Evolutionary conservation across 2,329 filamentous ascomycete species (phyloP).

Genomic region (Colletotrichum sidae): DNA sequence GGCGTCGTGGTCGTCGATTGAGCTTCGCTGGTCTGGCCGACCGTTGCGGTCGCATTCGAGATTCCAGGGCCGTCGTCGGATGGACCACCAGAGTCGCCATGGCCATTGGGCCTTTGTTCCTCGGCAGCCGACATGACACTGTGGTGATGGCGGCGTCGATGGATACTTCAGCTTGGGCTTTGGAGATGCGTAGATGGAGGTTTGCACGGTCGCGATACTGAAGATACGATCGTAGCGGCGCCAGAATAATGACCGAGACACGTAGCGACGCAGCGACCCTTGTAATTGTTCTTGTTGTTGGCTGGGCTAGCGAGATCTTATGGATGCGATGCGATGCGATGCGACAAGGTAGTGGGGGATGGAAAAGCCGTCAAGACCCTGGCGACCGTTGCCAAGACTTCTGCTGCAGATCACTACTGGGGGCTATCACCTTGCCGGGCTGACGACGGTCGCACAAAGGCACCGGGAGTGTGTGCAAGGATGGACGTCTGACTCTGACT

Average conservation of each 20-base stretch:
- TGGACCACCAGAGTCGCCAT: conserved; percentile 11
- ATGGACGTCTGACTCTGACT: too few relatives aligned
- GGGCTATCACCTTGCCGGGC: conserved; percentile 22
- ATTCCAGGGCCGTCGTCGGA: conserved; percentile 9
- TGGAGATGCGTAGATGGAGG: too few relatives aligned
- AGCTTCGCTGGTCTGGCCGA: background rate
- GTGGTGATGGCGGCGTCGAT: too few relatives aligned
- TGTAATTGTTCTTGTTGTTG: background rate
- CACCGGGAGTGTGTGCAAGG: too few relatives aligned
- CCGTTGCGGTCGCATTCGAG: conserved; percentile 19
- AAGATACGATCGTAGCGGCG: too few relatives aligned
- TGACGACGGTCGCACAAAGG: conserved; percentile 1
- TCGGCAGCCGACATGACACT: conserved; percentile 24
- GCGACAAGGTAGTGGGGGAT: conserved; percentile 21
- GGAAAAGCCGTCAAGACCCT: conserved; percentile 18
- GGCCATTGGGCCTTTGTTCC: conserved; percentile 33
- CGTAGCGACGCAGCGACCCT: too few relatives aligned
- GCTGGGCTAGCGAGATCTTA: conserved; percentile 12
- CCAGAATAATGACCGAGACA: too few relatives aligned
- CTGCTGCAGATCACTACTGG: conserved; percentile 25
- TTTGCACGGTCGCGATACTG: too few relatives aligned
- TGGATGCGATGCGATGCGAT: too few relatives aligned
- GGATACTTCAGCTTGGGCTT: too few relatives aligned
- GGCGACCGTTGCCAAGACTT: conserved; percentile 34
- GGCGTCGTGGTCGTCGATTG: background rate